A percentile compares a stretch with the other conserved stretches of the same genome.
These are phyloP conservation scores for Microbotryum silenes-acaulis DNA, from an alignment of 1,284 basidiomycete genomes.

Conservation along the genomic window DNA sequence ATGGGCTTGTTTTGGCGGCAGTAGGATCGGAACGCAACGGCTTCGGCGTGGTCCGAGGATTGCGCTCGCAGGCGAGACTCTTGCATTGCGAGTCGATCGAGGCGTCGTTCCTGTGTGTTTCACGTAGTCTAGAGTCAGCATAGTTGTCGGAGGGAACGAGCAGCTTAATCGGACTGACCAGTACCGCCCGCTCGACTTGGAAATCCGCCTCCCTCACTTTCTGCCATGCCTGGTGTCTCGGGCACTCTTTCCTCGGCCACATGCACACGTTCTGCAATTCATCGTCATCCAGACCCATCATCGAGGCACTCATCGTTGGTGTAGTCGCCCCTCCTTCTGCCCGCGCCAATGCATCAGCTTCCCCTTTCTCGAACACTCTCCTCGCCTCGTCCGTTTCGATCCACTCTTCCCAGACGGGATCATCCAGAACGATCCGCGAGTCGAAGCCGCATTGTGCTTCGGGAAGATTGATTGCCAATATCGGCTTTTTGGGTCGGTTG, in stretches of 20 bases:
- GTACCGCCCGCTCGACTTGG: conserved; percentile 52
- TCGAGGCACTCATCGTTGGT: conserved; percentile 3
- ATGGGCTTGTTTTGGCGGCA: conserved; percentile 1
- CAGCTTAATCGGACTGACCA: conserved; percentile 15
- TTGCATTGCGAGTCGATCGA: conserved; percentile 8
- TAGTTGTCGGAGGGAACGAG: neutral
- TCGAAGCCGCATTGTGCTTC: conserved; percentile 66
- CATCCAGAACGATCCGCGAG: conserved; percentile 66
- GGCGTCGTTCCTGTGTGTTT: conserved; percentile 10
- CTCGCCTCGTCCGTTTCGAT: conserved; percentile 7
- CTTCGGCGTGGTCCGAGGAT: conserved; percentile 15
- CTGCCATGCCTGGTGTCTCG: conserved; percentile 73
- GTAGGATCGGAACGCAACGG: conserved; percentile 13
- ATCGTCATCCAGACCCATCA: conserved; percentile 46
- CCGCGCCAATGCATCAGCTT: conserved; percentile 39
- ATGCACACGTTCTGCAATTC: conserved; percentile 53
- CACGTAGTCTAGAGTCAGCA: neutral
- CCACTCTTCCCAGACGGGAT: conserved; percentile 48
- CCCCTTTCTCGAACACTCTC: conserved; percentile 53
- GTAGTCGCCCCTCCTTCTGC: neutral
- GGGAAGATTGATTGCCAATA: conserved; percentile 1
- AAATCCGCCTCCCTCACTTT: conserved; percentile 62
- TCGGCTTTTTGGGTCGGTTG: conserved; percentile 15
- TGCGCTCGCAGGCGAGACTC: conserved; percentile 1
- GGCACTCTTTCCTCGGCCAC: conserved; percentile 60